These are phyloP conservation scores for Mycena rebaudengoi DNA, from an alignment of 768 basidiomycete species.

Conservation along the genomic window DNA sequence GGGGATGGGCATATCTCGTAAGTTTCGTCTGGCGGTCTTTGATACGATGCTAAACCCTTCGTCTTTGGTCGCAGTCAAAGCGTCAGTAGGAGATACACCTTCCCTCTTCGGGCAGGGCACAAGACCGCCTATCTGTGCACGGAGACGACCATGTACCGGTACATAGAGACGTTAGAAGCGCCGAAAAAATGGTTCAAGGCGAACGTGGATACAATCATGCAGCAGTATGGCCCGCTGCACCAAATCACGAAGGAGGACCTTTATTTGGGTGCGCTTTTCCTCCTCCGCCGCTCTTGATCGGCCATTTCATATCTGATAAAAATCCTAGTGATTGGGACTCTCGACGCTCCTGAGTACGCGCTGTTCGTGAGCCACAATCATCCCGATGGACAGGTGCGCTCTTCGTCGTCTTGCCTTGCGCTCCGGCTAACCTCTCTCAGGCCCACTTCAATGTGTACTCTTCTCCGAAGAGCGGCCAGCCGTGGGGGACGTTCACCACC, in stretches of 20 bases:
- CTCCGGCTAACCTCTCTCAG: conserved; percentile 24
- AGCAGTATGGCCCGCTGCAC: conserved; percentile 57
- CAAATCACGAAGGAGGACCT: conserved; percentile 67
- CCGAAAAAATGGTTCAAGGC: conserved; percentile 79
- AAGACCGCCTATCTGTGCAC: conserved; percentile 73
- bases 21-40: conserved; percentile 26
- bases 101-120: conserved; percentile 69
- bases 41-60: not conserved
- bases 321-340: conserved; percentile 66
- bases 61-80: conserved; percentile 45
- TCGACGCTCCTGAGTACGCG: conserved; percentile 77
- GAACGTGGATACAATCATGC: conserved; percentile 71
- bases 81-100: conserved; percentile 61
- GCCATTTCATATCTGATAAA: not conserved
- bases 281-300: not conserved
- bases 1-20: conserved; percentile 50
- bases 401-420: not conserved
- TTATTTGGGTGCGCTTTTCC: conserved; percentile 50
- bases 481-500: conserved; percentile 66
- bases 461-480: conserved; percentile 48
- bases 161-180: conserved; percentile 67
- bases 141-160: conserved; percentile 75
- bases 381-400: conserved; percentile 47
- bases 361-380: conserved; percentile 76
- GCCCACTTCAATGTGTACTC: conserved; percentile 65